Conservation (phyloP, 768 basidiomycete species). For the Suillus lakei region DNA sequence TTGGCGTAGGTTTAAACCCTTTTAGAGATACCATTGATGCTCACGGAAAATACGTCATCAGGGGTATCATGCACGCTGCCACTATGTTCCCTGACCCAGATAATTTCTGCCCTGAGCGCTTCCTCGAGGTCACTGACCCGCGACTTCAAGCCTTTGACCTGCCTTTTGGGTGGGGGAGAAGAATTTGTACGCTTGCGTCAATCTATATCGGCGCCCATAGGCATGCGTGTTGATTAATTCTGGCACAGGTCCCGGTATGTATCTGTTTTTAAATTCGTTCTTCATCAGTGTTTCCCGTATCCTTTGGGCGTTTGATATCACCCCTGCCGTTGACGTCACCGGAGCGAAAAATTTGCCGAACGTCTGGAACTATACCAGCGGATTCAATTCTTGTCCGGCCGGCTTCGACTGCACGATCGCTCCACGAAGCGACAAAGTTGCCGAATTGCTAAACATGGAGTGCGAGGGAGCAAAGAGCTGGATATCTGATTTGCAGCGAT, state of each 20-base stretch:
- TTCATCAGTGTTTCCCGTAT: constrained; percentile 21
- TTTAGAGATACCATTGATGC: neutral
- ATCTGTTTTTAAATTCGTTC: constrained; percentile 21
- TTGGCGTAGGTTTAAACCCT: constrained; percentile 20
- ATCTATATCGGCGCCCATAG: neutral
- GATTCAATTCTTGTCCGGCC: constrained; percentile 40
- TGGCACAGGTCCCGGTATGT: constrained; percentile 15
- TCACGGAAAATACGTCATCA: constrained; percentile 10
- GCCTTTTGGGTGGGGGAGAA: constrained; percentile 17
- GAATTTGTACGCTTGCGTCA: constrained; percentile 12
- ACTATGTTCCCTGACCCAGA: constrained; percentile 23
- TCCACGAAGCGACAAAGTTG: constrained; percentile 24
- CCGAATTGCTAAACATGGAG: constrained; percentile 4
- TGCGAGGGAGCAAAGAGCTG: neutral
- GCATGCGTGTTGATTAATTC: neutral
- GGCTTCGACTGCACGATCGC: constrained; percentile 37
- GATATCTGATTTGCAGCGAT: neutral
- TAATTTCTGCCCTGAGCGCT: constrained; percentile 26
- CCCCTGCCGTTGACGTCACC: neutral
- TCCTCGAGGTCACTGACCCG: constrained; percentile 10
- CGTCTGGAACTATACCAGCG: constrained; percentile 36
- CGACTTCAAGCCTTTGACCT: constrained; percentile 12
- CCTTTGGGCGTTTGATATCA: constrained; percentile 20
- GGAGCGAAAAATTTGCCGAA: constrained; percentile 19
- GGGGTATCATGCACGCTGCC: constrained; percentile 26